A percentile compares a stretch with the other conserved stretches of the same genome.
phyloP scores from a whole-genome alignment of 257 asterid species.

The Penstemon newberryi region DNA sequence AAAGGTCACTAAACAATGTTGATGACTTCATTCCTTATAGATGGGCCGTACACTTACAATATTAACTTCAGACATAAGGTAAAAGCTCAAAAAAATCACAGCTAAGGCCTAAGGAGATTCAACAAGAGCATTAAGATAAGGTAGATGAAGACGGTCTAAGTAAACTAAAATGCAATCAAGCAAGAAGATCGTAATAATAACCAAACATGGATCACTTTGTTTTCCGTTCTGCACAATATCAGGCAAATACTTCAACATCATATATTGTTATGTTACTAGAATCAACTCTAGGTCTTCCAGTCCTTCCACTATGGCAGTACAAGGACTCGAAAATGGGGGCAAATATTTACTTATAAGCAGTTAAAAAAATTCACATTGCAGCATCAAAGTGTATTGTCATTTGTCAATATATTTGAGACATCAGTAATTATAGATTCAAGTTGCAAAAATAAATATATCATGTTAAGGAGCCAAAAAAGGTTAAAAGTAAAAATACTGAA shows the following conservation, averaged over 20 bases:
- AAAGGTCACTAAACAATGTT: constrained; percentile 17
- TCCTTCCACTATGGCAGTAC: constrained; percentile 8
- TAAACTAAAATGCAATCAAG: not conserved
- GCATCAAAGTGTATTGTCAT: not conserved
- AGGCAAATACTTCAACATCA: not conserved
- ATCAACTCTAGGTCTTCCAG: not conserved
- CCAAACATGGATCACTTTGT: not conserved
- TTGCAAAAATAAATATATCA: constrained; percentile 2
- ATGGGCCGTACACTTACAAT: constrained; percentile 7
- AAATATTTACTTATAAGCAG: not conserved
- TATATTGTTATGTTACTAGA: not conserved
- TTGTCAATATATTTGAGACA: constrained; percentile 16
- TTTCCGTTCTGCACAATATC: not conserved
- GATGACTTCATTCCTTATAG: constrained; percentile 1
- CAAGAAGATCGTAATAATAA: not conserved
- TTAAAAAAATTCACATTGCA: constrained; percentile 5
- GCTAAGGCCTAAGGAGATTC: not conserved
- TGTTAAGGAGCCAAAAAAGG: not conserved
- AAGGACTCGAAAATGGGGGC: constrained; percentile 9
- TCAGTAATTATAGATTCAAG: constrained; percentile 7
- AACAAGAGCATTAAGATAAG: not conserved
- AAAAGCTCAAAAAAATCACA: not conserved
- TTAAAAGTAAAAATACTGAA: not conserved
- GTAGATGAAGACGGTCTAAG: not conserved
- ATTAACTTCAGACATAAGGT: not conserved